These are phyloP conservation scores for Dendrobium officinale DNA, from an alignment of 106 monocot genomes.

Conservation along the genomic window DNA sequence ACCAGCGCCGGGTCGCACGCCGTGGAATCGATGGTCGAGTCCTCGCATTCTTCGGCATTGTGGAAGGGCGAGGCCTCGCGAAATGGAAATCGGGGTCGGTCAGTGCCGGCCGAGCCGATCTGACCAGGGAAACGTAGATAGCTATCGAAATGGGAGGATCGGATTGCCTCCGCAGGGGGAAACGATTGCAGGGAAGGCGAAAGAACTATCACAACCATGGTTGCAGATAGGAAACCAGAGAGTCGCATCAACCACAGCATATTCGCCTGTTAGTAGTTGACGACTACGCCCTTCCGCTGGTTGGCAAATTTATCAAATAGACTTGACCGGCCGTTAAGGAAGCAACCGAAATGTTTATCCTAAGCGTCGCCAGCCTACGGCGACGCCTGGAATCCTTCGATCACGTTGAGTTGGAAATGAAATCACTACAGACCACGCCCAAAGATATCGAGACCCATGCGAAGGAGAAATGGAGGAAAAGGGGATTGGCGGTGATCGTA, in stretches of 20 bases:
- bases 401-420: not conserved
- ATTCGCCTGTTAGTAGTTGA: slow-evolving; percentile 8
- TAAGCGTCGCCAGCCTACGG: not conserved
- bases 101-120: slow-evolving; percentile 12
- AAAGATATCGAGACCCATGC: not conserved
- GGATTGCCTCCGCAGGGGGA: slow-evolving; percentile 90
- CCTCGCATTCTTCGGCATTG: slow-evolving; percentile 71
- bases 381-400: not conserved
- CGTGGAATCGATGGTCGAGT: slow-evolving; percentile 11
- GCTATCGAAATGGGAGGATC: slow-evolving; percentile 57
- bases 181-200: slow-evolving; percentile 89
- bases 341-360: not conserved
- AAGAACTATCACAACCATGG: slow-evolving; percentile 53
- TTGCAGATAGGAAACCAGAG: slow-evolving; percentile 72
- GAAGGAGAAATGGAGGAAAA: too few relatives aligned
- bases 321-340: not conserved
- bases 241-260: slow-evolving; percentile 68
- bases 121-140: slow-evolving; percentile 34
- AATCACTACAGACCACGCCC: not conserved
- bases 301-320: not conserved
- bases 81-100: slow-evolving; percentile 26
- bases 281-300: not conserved
- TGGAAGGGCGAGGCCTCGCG: slow-evolving; percentile 45
- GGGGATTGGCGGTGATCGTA: not conserved
- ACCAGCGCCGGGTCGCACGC: slow-evolving; percentile 70